Base-by-base conservation (phyloP, 805 yeast species). In the Lachancea quebecensis region DNA sequence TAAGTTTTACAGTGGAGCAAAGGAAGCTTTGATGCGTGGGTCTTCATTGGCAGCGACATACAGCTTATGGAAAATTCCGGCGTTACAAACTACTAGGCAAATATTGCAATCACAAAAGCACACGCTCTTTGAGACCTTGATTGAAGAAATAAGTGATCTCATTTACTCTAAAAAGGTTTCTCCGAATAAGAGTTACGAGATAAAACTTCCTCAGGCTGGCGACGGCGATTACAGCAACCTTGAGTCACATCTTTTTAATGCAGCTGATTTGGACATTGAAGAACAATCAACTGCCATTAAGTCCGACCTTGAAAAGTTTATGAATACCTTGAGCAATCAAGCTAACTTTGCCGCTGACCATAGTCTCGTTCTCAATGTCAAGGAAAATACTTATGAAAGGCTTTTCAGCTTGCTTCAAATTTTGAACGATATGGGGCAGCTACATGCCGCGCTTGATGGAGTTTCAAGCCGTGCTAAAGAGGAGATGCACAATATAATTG, bases 141-240 rank as follows among this genome's bases (percentile, higher is more conserved):
- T 85, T n/a, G 95, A 85, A 50, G 95, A 89, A 56, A 66, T 88
- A 35, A 81, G 78, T 47, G 74, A 72, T 39, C 82, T 85, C 45
- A 67, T 85, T n/a, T 86, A 82, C 55, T 68, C 83, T 35, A 79
- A 78, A 53, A 67, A 61, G 14, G 16, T 47, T 12, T 34, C 36
- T 14, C 30, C 43, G 10, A 33, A 45, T 30, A 56, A 60, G 33
- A 51, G 54, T 11, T 51, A 57, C 38, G 60, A 63, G 3, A 41
- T 56, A n/a, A 51, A 55, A 15, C 51, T 55, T 8, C 29, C 46
- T 30, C 39, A 44, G 11, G 48, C 56, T 30, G 49, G 52, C 3
- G 57, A 55, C 5, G 56, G 55, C 14, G 64, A 63, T 3, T 69
- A 64, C 39, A 63, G 71, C 3, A 65, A 71, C 48, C 65, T 79